These are phyloP conservation scores for Ajuga chamaepitys DNA, from an alignment of 257 asterid genomes.

Conservation along the genomic window DNA sequence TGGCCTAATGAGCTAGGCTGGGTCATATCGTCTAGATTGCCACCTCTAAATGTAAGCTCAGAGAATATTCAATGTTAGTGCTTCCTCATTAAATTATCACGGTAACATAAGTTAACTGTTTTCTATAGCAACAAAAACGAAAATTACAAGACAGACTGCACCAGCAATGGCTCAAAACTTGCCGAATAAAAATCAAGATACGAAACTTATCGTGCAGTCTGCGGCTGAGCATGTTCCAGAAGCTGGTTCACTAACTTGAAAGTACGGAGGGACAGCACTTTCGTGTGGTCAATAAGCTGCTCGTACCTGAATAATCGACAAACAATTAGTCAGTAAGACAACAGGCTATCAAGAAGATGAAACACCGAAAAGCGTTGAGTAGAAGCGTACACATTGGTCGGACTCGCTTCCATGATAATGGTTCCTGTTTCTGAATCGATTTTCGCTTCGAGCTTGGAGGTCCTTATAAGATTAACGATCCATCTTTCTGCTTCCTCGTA, in stretches of 20 bases:
- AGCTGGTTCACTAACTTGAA: conserved; percentile 70
- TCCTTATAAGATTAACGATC: conserved; percentile 86
- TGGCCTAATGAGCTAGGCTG: too few relatives aligned
- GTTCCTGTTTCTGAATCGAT: conserved; percentile 71
- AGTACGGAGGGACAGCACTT: conserved; percentile 79
- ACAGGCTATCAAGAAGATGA: neutral
- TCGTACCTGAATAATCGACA: conserved; percentile 52
- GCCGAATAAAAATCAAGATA: too few relatives aligned
- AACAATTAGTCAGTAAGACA: neutral
- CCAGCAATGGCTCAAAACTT: too few relatives aligned
- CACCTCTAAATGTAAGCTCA: too few relatives aligned
- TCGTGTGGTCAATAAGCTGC: conserved; percentile 93
- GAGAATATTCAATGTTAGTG: too few relatives aligned
- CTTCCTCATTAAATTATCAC: too few relatives aligned
- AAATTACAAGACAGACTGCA: too few relatives aligned
- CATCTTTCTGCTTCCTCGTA: conserved; percentile 94
- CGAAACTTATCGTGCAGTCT: conserved; percentile 51
- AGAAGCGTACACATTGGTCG: conserved; percentile 76
- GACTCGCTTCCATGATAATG: conserved; percentile 72
- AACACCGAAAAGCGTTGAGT: neutral
- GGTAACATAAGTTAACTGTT: too few relatives aligned
- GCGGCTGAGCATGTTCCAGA: conserved; percentile 72
- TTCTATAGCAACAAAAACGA: too few relatives aligned
- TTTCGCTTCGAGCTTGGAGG: conserved; percentile 95
- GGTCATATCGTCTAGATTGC: too few relatives aligned